Percentiles rank a stretch among this genome's conserved stretches.
Evolutionary conservation across 768 basidiomycete genomes (phyloP).

Genomic region (Pholiota molesta): DNA sequence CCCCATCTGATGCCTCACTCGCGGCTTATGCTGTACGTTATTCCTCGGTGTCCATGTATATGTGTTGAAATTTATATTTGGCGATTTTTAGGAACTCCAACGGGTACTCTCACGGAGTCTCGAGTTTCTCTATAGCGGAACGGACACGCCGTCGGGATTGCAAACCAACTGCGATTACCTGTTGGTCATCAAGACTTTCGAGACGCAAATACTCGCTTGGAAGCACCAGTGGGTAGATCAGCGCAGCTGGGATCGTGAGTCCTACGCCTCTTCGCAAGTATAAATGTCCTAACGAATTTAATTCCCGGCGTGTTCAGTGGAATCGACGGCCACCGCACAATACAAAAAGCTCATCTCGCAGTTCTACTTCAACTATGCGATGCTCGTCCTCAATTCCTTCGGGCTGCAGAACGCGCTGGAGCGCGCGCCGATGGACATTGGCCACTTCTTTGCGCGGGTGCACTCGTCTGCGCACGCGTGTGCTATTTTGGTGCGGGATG

Average conservation of each 20-base stretch:
- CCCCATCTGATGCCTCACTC: constrained; percentile 66
- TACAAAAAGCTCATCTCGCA: constrained; percentile 58
- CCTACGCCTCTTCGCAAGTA: constrained; percentile 4
- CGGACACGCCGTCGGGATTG: constrained; percentile 78
- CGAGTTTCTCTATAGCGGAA: constrained; percentile 88
- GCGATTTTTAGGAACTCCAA: constrained; percentile 60
- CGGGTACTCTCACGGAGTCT: constrained; percentile 86
- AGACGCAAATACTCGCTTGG: constrained; percentile 69
- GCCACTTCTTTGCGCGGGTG: constrained; percentile 83
- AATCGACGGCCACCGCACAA: constrained; percentile 27
- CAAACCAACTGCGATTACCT: constrained; percentile 86
- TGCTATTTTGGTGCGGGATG: constrained; percentile 74
- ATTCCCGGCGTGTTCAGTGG: constrained; percentile 23
- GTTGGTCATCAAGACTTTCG: constrained; percentile 81
- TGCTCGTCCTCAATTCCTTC: constrained; percentile 92
- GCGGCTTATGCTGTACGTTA: constrained; percentile 60
- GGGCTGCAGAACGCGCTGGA: constrained; percentile 97
- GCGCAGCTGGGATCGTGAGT: constrained; percentile 34
- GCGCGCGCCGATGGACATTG: constrained; percentile 67
- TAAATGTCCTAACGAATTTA: not conserved
- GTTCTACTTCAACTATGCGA: constrained; percentile 86
- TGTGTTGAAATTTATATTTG: constrained; percentile 35
- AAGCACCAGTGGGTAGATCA: constrained; percentile 57
- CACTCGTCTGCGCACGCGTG: constrained; percentile 73
- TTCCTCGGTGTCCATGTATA: not conserved